Evolutionary conservation across 2,329 filamentous ascomycete species (phyloP), one percentile per base, ranked within the genome.

Genomic region (Aspergillus piperis): DNA sequence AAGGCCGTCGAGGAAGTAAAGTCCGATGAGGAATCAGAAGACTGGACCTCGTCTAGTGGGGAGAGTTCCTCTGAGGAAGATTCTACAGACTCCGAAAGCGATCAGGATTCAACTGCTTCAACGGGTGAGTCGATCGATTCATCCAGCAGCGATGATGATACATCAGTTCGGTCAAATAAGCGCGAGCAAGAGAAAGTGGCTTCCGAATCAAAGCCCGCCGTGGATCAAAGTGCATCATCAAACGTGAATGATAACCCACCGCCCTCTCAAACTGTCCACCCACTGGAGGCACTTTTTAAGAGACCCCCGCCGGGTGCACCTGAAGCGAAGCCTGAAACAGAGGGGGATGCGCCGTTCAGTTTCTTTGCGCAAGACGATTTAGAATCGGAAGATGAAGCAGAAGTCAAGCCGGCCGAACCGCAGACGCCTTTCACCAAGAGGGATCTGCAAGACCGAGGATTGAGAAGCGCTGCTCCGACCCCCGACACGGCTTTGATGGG

Each of bases 281-380:
- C 95, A 0, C 83, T 98, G 1, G 93, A 98, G 79, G 92, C 92
- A 0, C 84, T 98, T 2, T 99, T 96, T 83, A 98, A 97, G 78
- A 86, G 86, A 4, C 77, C 85, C 0, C 83, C 86, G 38, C 75
- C 80, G 32, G 74, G 64, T 5, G 60, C 69, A 19, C 68, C 70
- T n/a, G 66, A 75, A 3, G 75, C 73, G 63, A 64, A 82, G 71
- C 58, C 52, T 62, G 73, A 38, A 62, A 69, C 61, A 62, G 80
- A 69, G 60, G 80, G 79, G 67, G 84, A 79, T 61, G 85, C 73
- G 57, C 88, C 80, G 67, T 96, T 97, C 75, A 92, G 84, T 72
- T 97, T 97, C 79, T 96, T 96, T 72, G 81, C 78, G 7, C 80
- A 81, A n/a, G 81, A 77, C 21, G 80, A 83, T 19, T 80, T 84